A percentile compares a stretch with the other conserved stretches of the same genome.
Conservation (phyloP, 2,329 filamentous ascomycete genomes). For the Xylariaceae sp. region DNA sequence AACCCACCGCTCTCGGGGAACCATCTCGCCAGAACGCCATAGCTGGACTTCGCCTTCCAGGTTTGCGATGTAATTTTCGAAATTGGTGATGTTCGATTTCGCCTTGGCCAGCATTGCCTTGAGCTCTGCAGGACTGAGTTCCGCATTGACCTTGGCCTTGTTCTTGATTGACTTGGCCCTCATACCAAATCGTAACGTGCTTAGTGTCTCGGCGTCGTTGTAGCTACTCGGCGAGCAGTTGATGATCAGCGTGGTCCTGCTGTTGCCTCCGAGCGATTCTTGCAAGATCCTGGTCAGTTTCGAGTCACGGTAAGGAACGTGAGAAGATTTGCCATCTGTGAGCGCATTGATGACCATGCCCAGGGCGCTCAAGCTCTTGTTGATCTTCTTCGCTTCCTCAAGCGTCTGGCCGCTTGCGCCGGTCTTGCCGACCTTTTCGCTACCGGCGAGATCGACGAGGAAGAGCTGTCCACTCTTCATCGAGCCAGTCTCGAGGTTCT, state of each 20-base stretch:
- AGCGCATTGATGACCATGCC: conserved; percentile 99
- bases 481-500: conserved; percentile 93
- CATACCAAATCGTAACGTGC: conserved; percentile 90
- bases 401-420: conserved; percentile 94
- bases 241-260: conserved; percentile 95
- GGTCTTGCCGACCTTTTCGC: conserved; percentile 97
- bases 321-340: conserved; percentile 93
- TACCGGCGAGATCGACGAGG: conserved; percentile 95
- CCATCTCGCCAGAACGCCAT: conserved; percentile 83
- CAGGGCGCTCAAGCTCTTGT: conserved; percentile 96
- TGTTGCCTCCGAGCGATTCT: conserved; percentile 96
- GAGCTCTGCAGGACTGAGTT: conserved; percentile 91
- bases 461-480: conserved; percentile 96
- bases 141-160: conserved; percentile 99
- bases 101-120: conserved; percentile 90
- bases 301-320: conserved; percentile 94
- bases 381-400: conserved; percentile 99
- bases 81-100: conserved; percentile 81
- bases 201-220: conserved; percentile 91
- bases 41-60: conserved; percentile 79
- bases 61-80: conserved; percentile 77
- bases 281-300: conserved; percentile 96
- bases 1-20: conserved; percentile 87
- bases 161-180: conserved; percentile 99
- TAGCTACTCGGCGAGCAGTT: conserved; percentile 99